phyloP scores from a whole-genome alignment of 1,284 basidiomycete species.

The Moesziomyces globuligerus region DNA sequence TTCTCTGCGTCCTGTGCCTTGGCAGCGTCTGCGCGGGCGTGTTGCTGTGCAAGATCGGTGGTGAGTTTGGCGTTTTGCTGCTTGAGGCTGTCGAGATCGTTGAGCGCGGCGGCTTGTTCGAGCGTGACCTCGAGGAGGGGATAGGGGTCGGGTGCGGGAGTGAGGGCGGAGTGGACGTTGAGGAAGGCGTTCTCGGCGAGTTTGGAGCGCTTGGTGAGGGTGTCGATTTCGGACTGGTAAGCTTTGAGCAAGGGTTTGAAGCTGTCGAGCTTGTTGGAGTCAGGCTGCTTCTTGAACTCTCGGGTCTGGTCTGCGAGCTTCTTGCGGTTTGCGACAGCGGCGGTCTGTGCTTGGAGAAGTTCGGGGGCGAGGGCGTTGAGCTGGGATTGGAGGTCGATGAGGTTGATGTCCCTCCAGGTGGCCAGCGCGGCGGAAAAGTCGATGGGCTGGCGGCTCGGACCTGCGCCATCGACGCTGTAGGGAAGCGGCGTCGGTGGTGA shows the following conservation, averaged over 20 bases:
- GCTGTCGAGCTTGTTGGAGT: slow-evolving; percentile 50
- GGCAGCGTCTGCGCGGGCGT: slow-evolving; percentile 20
- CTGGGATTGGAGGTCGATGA: slow-evolving; percentile 41
- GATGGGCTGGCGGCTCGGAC: slow-evolving; percentile 24
- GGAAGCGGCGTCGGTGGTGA: slow-evolving; percentile 7
- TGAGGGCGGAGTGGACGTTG: slow-evolving; percentile 75
- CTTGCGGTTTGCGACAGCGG: slow-evolving; percentile 57
- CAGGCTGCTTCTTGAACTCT: slow-evolving; percentile 60
- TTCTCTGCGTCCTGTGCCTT: slow-evolving; percentile 81
- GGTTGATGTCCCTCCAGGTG: slow-evolving; percentile 52
- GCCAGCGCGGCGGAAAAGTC: slow-evolving; percentile 54
- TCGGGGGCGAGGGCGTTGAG: slow-evolving; percentile 37
- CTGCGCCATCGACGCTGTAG: slow-evolving; percentile 24
- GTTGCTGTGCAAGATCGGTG: slow-evolving; percentile 10
- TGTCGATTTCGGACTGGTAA: slow-evolving; percentile 96
- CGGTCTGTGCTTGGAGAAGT: slow-evolving; percentile 52
- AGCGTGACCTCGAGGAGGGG: slow-evolving; percentile 92
- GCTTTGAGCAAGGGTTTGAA: slow-evolving; percentile 62
- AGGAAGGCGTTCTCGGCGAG: slow-evolving; percentile 91
- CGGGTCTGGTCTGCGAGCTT: slow-evolving; percentile 62
- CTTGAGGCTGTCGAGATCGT: slow-evolving; percentile 44
- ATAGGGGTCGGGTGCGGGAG: slow-evolving; percentile 94
- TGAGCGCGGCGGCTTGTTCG: slow-evolving; percentile 65
- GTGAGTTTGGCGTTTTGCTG: slow-evolving; percentile 35
- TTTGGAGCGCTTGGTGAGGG: slow-evolving; percentile 88